Evolutionary conservation across 1,284 basidiomycete species (phyloP).

Genomic region (Fomitopsis pinicola): DNA sequence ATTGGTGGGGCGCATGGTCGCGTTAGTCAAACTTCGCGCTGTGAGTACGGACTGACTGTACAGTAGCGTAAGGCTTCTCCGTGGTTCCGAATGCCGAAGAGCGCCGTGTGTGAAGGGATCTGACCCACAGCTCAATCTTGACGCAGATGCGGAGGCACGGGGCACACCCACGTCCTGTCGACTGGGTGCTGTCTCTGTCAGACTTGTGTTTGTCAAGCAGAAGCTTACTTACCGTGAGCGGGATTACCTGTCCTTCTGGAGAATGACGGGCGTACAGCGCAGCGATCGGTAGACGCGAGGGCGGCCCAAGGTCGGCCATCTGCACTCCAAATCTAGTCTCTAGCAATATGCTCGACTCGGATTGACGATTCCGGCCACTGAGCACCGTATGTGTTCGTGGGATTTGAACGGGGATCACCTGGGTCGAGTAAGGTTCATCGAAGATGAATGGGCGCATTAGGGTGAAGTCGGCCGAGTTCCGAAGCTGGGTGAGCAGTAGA

Average conservation of each 20-base stretch:
- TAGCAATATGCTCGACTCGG: neutral
- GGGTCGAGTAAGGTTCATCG: neutral
- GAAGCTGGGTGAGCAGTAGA: neutral
- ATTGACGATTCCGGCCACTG: neutral
- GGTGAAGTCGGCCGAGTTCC: neutral
- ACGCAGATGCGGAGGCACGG: neutral
- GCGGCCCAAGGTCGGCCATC: neutral
- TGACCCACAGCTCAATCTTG: neutral
- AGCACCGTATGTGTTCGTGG: neutral
- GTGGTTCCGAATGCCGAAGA: neutral
- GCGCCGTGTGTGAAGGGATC: neutral
- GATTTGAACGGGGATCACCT: neutral
- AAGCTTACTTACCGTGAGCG: neutral
- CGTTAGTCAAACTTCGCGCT: neutral
- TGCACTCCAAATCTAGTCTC: neutral
- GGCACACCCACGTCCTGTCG: neutral
- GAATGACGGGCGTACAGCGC: neutral
- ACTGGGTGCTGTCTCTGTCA: neutral
- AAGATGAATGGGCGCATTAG: neutral
- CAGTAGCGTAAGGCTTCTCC: neutral
- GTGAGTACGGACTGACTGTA: neutral
- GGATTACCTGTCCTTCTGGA: neutral
- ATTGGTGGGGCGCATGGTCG: neutral
- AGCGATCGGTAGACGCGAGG: neutral
- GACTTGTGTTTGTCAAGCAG: neutral